These are phyloP conservation scores for Geotrichum histeridarum DNA, from an alignment of 1,139 yeast species.

Conservation along the genomic window DNA sequence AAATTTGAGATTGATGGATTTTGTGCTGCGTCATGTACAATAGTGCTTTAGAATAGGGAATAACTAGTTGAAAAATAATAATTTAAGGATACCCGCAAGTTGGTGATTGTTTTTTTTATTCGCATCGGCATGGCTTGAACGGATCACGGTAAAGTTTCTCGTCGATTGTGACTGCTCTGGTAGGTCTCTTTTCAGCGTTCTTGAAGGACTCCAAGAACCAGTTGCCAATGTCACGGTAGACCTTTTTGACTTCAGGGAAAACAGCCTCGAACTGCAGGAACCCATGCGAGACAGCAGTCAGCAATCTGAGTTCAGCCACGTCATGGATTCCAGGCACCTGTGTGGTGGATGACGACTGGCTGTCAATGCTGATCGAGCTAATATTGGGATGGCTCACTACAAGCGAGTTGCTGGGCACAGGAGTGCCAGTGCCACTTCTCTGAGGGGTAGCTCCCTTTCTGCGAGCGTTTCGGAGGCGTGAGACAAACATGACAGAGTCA, in stretches of 20 bases:
- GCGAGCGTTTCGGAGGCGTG: conserved; percentile 37
- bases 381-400: neutral
- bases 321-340: conserved; percentile 15
- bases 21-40: too few species aligned
- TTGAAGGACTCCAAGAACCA: conserved; percentile 24
- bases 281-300: conserved; percentile 43
- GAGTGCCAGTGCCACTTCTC: neutral
- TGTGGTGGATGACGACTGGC: neutral
- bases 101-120: neutral
- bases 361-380: neutral
- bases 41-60: too few species aligned
- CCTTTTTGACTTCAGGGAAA: conserved; percentile 36
- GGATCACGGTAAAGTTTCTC: neutral
- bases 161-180: neutral
- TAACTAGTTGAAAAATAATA: too few species aligned
- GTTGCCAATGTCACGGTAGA: conserved; percentile 20
- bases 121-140: neutral
- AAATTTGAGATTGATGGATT: too few species aligned
- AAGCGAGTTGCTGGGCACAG: neutral
- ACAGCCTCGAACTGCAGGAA: conserved; percentile 44
- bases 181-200: conserved; percentile 8
- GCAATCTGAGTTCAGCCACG: conserved; percentile 33
- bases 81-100: too few species aligned
- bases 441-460: neutral
- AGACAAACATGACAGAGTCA: conserved; percentile 28